Conservation (phyloP, 495 filamentous ascomycete genomes). For the Neurospora sp. region DNA sequence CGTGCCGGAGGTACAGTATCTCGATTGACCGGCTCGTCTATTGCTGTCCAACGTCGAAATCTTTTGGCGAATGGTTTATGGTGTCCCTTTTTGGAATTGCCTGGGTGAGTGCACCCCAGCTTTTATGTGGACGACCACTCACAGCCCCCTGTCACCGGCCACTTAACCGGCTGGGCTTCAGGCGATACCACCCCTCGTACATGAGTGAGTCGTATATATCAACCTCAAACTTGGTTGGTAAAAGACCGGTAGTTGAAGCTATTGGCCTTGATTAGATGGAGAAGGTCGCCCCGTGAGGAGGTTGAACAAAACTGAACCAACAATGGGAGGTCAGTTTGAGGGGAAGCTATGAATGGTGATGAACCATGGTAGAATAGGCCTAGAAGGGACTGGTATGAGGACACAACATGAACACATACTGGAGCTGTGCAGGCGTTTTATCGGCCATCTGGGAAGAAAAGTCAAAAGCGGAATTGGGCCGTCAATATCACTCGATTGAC, state of each 20-base stretch:
- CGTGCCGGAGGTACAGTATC: background rate
- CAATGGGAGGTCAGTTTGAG: background rate
- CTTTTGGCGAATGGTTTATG: background rate
- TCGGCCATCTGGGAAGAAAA: background rate
- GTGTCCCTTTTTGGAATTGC: background rate
- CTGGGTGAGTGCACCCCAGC: background rate
- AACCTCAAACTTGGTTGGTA: background rate
- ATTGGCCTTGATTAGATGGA: background rate
- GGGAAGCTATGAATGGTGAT: background rate
- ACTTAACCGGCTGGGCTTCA: background rate
- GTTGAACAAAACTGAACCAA: background rate
- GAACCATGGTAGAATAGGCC: background rate
- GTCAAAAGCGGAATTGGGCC: no score
- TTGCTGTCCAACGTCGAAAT: background rate
- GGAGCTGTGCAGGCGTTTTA: background rate
- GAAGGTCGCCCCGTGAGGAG: background rate
- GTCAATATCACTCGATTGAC: no score
- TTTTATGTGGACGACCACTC: background rate
- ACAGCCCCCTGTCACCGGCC: background rate
- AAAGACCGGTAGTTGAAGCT: background rate
- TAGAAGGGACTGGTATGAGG: background rate
- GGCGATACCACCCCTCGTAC: background rate
- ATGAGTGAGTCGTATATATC: background rate
- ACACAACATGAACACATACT: background rate
- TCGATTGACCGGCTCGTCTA: background rate